Percentiles rank a stretch among this genome's conserved stretches.
phyloP scores from a whole-genome alignment of 495 filamentous ascomycete genomes.

The Pseudotulostoma volvatum region DNA sequence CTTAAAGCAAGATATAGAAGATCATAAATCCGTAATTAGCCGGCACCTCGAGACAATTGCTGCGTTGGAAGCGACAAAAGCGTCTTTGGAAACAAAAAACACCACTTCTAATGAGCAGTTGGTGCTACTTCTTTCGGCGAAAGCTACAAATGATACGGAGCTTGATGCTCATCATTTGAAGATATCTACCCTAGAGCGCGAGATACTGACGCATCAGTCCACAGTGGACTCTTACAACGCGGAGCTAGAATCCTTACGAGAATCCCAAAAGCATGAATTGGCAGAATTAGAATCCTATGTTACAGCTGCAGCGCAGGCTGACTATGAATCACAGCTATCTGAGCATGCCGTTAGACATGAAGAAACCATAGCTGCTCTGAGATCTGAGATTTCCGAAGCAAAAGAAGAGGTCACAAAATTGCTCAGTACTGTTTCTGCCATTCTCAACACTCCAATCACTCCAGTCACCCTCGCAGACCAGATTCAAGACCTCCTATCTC shows the following conservation, averaged over 20 bases:
- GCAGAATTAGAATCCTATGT: conserved; percentile 28
- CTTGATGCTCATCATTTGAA: conserved; percentile 34
- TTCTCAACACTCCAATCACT: conserved; percentile 34
- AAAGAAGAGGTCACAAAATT: conserved; percentile 52
- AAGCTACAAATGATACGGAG: conserved; percentile 19
- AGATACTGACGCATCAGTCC: conserved; percentile 28
- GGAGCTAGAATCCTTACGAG: conserved; percentile 35
- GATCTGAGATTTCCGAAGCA: conserved; percentile 53
- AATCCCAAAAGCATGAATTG: conserved; percentile 37
- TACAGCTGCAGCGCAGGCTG: conserved; percentile 23
- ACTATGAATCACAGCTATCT: conserved; percentile 28
- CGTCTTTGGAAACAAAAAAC: not conserved
- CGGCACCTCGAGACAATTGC: conserved; percentile 45
- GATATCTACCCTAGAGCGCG: conserved; percentile 20
- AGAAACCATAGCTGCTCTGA: conserved; percentile 40
- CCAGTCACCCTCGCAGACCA: conserved; percentile 29
- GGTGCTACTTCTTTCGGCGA: conserved; percentile 31
- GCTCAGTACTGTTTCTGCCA: conserved; percentile 29
- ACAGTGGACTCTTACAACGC: conserved; percentile 36
- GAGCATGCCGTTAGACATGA: conserved; percentile 41
- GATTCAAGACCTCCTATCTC: conserved; percentile 28
- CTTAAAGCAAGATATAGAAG: conserved; percentile 59
- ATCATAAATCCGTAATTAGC: conserved; percentile 56
- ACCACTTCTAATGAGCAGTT: conserved; percentile 36
- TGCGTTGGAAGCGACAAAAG: conserved; percentile 33